These are phyloP conservation scores for Spathaspora arborariae DNA, from an alignment of 805 yeast genomes.

Conservation along the genomic window DNA sequence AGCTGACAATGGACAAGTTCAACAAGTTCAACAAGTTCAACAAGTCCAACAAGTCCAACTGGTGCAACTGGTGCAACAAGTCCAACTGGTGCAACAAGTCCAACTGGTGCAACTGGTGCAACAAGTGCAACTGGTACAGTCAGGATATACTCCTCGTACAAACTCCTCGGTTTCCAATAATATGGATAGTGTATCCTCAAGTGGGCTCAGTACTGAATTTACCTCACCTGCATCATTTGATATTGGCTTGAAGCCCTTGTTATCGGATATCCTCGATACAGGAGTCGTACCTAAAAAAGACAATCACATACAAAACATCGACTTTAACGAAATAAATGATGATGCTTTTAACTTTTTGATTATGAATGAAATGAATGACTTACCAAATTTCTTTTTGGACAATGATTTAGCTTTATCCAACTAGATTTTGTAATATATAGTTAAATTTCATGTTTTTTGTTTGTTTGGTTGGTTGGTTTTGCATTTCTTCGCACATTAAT, in stretches of 20 bases:
- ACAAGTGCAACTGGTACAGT: neutral
- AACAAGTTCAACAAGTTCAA: neutral
- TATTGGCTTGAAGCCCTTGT: neutral
- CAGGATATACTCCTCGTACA: neutral
- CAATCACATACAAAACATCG: neutral
- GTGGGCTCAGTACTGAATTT: neutral
- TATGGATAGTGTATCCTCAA: neutral
- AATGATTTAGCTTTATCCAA: neutral
- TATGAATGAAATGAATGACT: slow-evolving; percentile 5
- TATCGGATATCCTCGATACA: neutral
- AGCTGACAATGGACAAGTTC: neutral
- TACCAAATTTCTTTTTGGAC: slow-evolving; percentile 1
- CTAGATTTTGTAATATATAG: neutral
- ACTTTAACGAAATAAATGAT: neutral
- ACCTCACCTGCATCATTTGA: slow-evolving; percentile 2
- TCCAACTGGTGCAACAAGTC: neutral
- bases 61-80: neutral
- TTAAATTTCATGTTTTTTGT: neutral
- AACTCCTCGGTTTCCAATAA: neutral
- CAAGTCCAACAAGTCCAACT: neutral
- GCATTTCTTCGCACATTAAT: too few species aligned
- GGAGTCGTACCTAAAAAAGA: neutral
- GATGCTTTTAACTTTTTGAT: slow-evolving; percentile 4
- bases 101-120: neutral
- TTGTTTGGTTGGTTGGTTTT: neutral